Evolutionary conservation across 768 basidiomycete genomes (phyloP).

Genomic region (Dentipellis sp.): DNA sequence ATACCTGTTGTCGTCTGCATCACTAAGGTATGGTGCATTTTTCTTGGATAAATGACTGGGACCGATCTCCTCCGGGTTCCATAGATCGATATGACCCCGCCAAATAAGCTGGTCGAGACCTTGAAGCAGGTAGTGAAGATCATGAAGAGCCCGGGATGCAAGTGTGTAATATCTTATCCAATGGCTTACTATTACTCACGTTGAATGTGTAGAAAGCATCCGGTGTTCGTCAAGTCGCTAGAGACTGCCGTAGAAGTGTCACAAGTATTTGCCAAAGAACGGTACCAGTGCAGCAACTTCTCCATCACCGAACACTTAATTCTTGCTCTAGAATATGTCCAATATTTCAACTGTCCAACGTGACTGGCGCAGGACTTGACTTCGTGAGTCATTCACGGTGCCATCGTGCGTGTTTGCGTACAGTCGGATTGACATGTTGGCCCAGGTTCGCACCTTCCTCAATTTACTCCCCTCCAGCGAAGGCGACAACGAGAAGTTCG

Average conservation of each 20-base stretch:
- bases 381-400: constrained; percentile 33
- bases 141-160: constrained; percentile 85
- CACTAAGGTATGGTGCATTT: constrained; percentile 59
- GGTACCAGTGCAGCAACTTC: constrained; percentile 30
- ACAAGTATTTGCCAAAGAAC: constrained; percentile 62
- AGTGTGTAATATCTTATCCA: constrained; percentile 32
- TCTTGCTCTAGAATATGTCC: constrained; percentile 60
- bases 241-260: constrained; percentile 79
- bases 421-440: background rate
- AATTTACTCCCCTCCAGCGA: constrained; percentile 88
- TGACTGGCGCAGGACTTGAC: constrained; percentile 87
- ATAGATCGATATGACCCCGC: constrained; percentile 95
- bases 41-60: background rate
- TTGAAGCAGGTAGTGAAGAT: constrained; percentile 90
- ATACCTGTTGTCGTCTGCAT: constrained; percentile 92
- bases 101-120: constrained; percentile 85
- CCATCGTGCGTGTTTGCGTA: background rate
- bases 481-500: constrained; percentile 72
- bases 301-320: background rate
- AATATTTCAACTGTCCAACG: constrained; percentile 88
- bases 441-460: constrained; percentile 76
- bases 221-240: constrained; percentile 74
- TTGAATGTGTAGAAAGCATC: constrained; percentile 46
- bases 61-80: background rate
- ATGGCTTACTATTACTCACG: background rate